Evolutionary conservation across 495 filamentous ascomycete genomes (phyloP).

Genomic region (Copromyces sp.): DNA sequence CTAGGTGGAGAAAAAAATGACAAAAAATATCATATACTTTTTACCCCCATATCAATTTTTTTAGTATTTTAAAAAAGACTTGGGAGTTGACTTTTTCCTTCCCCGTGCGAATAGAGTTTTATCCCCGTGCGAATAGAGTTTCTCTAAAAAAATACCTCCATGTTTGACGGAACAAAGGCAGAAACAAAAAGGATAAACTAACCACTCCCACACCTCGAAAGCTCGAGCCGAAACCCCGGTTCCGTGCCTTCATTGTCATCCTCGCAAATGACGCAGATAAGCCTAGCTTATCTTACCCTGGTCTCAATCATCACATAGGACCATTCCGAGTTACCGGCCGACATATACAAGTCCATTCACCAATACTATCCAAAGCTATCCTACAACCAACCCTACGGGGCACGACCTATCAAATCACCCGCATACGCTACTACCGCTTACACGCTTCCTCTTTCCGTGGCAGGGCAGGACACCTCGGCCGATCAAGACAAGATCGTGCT

Average conservation of each 20-base stretch:
- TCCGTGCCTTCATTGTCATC: not conserved
- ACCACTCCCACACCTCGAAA: constrained; percentile 1
- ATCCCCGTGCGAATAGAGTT: too few species aligned
- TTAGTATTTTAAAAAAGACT: too few species aligned
- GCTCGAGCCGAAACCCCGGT: constrained; percentile 1
- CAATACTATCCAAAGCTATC: constrained; percentile 2
- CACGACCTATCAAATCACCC: not conserved
- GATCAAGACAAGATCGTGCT: not conserved
- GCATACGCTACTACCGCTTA: not conserved
- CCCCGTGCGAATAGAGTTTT: too few species aligned
- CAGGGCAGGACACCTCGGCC: not conserved
- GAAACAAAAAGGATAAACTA: not conserved
- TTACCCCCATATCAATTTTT: too few species aligned
- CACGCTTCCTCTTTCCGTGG: not conserved
- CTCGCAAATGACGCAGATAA: constrained; percentile 42
- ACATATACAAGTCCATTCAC: constrained; percentile 4
- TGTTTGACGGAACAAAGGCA: not conserved
- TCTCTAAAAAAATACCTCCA: not conserved
- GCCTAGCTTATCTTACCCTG: constrained; percentile 42
- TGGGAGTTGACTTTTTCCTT: too few species aligned
- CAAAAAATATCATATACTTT: too few species aligned
- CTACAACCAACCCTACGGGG: not conserved
- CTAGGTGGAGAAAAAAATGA: too few species aligned
- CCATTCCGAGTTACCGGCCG: constrained; percentile 4
- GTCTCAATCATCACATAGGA: constrained; percentile 40